Conservation (phyloP, 192 early-diverging fungal genomes). For the Irineochytrium annulatum region DNA sequence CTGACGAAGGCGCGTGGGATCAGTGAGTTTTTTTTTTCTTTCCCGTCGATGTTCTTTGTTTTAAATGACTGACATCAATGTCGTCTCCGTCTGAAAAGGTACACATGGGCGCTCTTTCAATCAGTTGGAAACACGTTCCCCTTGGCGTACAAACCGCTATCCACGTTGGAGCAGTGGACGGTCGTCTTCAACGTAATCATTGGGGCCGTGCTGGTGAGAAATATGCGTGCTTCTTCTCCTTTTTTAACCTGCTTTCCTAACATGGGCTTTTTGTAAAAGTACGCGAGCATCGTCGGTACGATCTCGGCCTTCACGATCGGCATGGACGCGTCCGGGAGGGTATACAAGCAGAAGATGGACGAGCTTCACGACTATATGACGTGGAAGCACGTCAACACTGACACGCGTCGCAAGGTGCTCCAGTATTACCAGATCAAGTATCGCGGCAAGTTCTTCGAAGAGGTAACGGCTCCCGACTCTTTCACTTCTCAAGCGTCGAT, state of each 20-base stretch:
- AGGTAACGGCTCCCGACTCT: not conserved
- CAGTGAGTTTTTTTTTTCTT: no score
- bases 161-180: constrained; percentile 1
- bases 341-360: constrained; percentile 30
- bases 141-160: constrained; percentile 6
- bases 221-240: not conserved
- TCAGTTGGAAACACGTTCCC: constrained; percentile 35
- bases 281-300: constrained; percentile 17
- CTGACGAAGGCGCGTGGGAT: not conserved
- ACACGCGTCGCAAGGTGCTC: constrained; percentile 10
- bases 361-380: constrained; percentile 27
- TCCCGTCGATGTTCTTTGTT: no score
- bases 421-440: constrained; percentile 32
- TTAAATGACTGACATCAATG: no score
- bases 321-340: constrained; percentile 10
- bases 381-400: constrained; percentile 12
- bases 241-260: not conserved
- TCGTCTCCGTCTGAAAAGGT: no score
- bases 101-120: constrained; percentile 13
- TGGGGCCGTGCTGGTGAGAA: constrained; percentile 14
- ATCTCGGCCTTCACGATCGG: constrained; percentile 3
- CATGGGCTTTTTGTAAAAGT: not conserved
- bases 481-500: not conserved
- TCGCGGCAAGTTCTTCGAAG: constrained; percentile 30
- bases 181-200: constrained; percentile 2